These are phyloP conservation scores for Leccinum ponderosum DNA, from an alignment of 1,284 basidiomycete genomes.

Conservation along the genomic window DNA sequence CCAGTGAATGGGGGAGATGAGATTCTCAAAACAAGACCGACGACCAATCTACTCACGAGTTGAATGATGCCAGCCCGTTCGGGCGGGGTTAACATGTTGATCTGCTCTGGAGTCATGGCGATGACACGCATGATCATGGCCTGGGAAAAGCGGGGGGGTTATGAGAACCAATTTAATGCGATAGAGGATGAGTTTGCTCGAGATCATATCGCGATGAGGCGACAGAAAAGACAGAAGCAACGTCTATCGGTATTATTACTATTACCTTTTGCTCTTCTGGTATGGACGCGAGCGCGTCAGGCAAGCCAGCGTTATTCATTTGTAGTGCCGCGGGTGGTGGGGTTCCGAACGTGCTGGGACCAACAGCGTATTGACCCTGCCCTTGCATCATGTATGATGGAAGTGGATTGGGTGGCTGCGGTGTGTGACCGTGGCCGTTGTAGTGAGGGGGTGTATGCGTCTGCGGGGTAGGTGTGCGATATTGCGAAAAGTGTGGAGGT, in stretches of 20 bases:
- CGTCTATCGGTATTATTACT: constrained; percentile 3
- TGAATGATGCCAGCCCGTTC: constrained; percentile 69
- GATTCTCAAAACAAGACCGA: not conserved
- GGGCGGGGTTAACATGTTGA: constrained; percentile 56
- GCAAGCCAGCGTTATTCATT: constrained; percentile 31
- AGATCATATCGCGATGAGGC: not conserved
- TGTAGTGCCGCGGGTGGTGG: constrained; percentile 22
- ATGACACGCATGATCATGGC: constrained; percentile 67
- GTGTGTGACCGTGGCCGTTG: constrained; percentile 26
- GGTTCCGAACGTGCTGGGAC: constrained; percentile 20
- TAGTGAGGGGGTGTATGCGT: constrained; percentile 31
- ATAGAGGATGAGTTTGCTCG: not conserved
- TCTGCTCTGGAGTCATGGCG: constrained; percentile 70
- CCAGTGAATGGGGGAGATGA: not conserved
- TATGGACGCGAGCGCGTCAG: constrained; percentile 56
- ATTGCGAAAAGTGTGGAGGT: constrained; percentile 48
- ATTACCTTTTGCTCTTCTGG: constrained; percentile 70
- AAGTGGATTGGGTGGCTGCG: constrained; percentile 25
- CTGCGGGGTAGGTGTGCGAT: constrained; percentile 46
- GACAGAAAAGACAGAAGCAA: constrained; percentile 5
- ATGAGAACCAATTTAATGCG: constrained; percentile 13
- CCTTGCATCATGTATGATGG: constrained; percentile 20
- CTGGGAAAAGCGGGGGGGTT: constrained; percentile 34
- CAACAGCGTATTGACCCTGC: constrained; percentile 21
- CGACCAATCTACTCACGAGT: constrained; percentile 52